A percentile compares a stretch with the other conserved stretches of the same genome.
These are phyloP conservation scores for Metrosideros polymorpha DNA, from an alignment of 441 rosid genomes.

Conservation along the genomic window DNA sequence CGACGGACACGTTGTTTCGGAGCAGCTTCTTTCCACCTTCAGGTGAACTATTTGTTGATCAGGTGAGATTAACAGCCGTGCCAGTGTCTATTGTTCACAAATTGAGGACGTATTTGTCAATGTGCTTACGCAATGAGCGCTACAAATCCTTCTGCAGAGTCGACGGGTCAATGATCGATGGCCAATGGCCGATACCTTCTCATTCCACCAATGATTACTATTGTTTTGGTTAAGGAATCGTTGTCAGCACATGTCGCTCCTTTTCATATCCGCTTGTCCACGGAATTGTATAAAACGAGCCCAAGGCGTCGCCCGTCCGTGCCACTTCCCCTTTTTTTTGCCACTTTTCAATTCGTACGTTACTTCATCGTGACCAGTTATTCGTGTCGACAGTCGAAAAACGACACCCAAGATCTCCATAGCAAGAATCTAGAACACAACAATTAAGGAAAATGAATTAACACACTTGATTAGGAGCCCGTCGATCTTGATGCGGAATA, in stretches of 20 bases:
- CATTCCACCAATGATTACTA: neutral
- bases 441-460: too few relatives aligned
- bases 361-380: neutral
- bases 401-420: too few relatives aligned
- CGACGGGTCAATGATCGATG: neutral
- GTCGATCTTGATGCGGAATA: too few relatives aligned
- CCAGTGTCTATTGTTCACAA: too few relatives aligned
- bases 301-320: neutral
- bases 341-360: neutral
- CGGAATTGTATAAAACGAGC: neutral
- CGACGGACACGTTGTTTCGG: neutral
- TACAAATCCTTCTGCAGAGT: neutral
- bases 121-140: neutral
- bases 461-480: too few relatives aligned
- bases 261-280: too few relatives aligned
- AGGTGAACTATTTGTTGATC: neutral
- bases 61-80: too few relatives aligned
- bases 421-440: too few relatives aligned
- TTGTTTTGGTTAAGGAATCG: neutral
- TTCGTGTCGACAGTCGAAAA: too few relatives aligned
- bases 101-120: too few relatives aligned
- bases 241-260: neutral
- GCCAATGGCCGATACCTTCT: neutral
- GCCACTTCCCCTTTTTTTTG: neutral
- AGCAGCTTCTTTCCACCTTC: neutral